Evolutionary conservation across 306 rosid genomes (phyloP).

Genomic region (Vachellia pachyceras): DNA sequence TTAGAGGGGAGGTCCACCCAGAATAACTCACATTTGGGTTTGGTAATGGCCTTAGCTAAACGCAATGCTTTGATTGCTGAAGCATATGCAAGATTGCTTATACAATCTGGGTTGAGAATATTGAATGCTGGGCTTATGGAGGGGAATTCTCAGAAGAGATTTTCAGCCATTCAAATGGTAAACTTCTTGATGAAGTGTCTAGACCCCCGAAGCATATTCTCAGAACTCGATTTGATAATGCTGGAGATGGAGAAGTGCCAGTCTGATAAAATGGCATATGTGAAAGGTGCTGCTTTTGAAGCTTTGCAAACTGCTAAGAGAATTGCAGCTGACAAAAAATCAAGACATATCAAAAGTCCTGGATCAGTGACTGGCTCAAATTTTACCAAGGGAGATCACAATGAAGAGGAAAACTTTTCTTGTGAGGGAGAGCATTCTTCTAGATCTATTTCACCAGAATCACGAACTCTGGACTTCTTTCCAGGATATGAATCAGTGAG

Average conservation of each 20-base stretch:
- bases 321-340: slow-evolving; percentile 54
- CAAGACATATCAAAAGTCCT: slow-evolving; percentile 56
- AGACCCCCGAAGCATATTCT: slow-evolving; percentile 75
- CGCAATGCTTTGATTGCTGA: slow-evolving; percentile 73
- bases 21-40: slow-evolving; percentile 73
- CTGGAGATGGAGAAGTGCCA: slow-evolving; percentile 82
- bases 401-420: slow-evolving; percentile 45
- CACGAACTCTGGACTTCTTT: slow-evolving; percentile 67
- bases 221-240: slow-evolving; percentile 65
- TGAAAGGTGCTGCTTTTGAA: slow-evolving; percentile 86
- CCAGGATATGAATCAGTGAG: slow-evolving; percentile 62
- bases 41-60: slow-evolving; percentile 77
- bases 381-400: slow-evolving; percentile 49
- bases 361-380: slow-evolving; percentile 78
- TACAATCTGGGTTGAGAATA: slow-evolving; percentile 71
- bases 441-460: slow-evolving; percentile 69
- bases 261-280: slow-evolving; percentile 80
- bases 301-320: slow-evolving; percentile 84
- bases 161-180: slow-evolving; percentile 81
- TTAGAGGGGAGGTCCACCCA: slow-evolving; percentile 70
- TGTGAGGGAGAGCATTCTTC: slow-evolving; percentile 54
- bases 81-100: slow-evolving; percentile 80
- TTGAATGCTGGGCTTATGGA: slow-evolving; percentile 60
- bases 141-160: slow-evolving; percentile 79
- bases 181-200: slow-evolving; percentile 77